These are phyloP conservation scores for Ceratocystiopsis brevicomis DNA, from an alignment of 2,329 filamentous ascomycete genomes.

Conservation along the genomic window DNA sequence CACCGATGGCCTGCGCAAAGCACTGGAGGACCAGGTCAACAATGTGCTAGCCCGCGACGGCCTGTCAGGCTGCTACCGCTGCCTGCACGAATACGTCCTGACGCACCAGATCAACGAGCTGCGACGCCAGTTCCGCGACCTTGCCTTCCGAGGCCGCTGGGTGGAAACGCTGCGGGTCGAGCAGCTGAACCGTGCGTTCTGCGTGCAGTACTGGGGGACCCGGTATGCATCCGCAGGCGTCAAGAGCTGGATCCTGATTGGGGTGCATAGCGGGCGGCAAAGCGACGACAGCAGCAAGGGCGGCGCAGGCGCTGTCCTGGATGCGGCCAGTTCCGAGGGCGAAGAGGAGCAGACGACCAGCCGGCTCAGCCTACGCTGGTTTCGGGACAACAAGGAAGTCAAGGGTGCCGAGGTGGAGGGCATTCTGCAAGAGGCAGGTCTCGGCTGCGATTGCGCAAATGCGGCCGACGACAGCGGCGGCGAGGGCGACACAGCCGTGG, in stretches of 20 bases:
- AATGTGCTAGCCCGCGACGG: constrained; percentile 49
- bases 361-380: constrained; percentile 54
- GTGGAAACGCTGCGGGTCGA: constrained; percentile 60
- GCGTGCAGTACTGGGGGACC: constrained; percentile 79
- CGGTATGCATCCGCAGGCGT: constrained; percentile 22
- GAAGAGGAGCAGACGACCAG: constrained; percentile 29
- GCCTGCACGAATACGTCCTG: constrained; percentile 70
- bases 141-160: constrained; percentile 51
- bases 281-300: constrained; percentile 9
- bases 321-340: constrained; percentile 4
- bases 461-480: background rate
- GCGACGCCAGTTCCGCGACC: constrained; percentile 52
- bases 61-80: constrained; percentile 62
- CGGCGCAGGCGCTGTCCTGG: constrained; percentile 6
- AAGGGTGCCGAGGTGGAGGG: constrained; percentile 32
- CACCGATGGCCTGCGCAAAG: constrained; percentile 41
- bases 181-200: constrained; percentile 58
- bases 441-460: no score
- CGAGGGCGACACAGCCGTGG: constrained; percentile 24
- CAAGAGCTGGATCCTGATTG: constrained; percentile 85
- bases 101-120: constrained; percentile 81
- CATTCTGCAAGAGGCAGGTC: background rate
- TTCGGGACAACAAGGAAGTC: constrained; percentile 62
- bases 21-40: constrained; percentile 57
- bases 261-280: constrained; percentile 46